Evolutionary conservation across 257 asterid species (phyloP).

Genomic region (Gentiana straminea): DNA sequence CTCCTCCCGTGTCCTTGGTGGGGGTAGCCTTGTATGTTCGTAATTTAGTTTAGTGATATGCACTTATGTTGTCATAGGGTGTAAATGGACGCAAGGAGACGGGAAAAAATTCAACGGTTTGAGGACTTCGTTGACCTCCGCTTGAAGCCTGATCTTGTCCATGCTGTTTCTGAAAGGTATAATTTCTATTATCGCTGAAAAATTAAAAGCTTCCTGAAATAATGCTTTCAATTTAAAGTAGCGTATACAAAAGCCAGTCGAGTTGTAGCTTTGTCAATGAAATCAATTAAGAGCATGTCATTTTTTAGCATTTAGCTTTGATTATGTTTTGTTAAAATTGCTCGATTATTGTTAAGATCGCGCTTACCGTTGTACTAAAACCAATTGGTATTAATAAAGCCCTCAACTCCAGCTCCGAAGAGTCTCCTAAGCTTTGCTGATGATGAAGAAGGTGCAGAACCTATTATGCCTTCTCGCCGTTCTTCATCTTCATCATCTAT

Average conservation of each 20-base stretch:
- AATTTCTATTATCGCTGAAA: not conserved
- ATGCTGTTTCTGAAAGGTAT: conserved; percentile 71
- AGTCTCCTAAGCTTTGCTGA: conserved; percentile 83
- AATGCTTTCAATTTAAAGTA: too few species aligned
- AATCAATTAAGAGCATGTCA: too few species aligned
- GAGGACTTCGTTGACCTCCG: conserved; percentile 82
- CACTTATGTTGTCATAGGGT: conserved; percentile 17
- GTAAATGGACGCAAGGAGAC: conserved; percentile 39
- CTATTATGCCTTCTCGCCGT: conserved; percentile 44
- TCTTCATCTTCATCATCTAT: conserved; percentile 29
- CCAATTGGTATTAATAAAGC: conserved; percentile 9
- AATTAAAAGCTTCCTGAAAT: too few species aligned
- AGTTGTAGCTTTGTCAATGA: too few species aligned
- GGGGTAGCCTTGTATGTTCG: too few species aligned
- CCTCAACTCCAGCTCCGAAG: conserved; percentile 33
- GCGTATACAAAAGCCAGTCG: too few species aligned
- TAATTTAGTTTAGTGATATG: too few species aligned
- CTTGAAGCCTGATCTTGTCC: conserved; percentile 80
- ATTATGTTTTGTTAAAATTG: too few species aligned
- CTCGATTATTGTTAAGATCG: too few species aligned
- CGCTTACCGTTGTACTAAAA: too few species aligned
- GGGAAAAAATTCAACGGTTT: conserved; percentile 45
- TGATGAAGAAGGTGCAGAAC: conserved; percentile 42
- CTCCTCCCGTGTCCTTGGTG: too few species aligned
- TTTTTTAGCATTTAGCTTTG: too few species aligned